Conservation (phyloP, 2,329 filamentous ascomycete species). For the Zopfia rhizophila region DNA sequence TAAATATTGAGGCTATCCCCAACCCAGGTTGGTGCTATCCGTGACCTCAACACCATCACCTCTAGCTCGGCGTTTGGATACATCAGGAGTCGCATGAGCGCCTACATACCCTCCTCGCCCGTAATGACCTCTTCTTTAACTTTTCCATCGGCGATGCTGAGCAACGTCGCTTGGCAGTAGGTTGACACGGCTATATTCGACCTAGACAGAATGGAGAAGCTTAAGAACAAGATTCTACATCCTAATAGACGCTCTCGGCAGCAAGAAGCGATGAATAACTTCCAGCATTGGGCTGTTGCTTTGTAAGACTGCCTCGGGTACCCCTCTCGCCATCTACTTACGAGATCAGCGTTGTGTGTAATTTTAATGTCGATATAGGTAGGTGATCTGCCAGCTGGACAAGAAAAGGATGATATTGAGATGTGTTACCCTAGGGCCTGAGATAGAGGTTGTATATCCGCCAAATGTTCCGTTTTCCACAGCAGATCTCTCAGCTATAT, state of each 20-base stretch:
- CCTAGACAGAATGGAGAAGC: slow-evolving; percentile 49
- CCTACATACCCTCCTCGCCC: too few relatives aligned
- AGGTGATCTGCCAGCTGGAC: slow-evolving; percentile 5
- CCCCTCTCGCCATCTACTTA: background rate
- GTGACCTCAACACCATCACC: too few relatives aligned
- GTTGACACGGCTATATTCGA: too few relatives aligned
- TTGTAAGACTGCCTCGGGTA: slow-evolving; percentile 42
- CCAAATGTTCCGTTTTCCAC: slow-evolving; percentile 50
- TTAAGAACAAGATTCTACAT: slow-evolving; percentile 43
- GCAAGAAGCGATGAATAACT: slow-evolving; percentile 39
- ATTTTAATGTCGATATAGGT: slow-evolving; percentile 57
- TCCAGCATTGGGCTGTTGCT: slow-evolving; percentile 53
- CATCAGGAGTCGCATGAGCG: too few relatives aligned
- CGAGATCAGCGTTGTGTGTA: slow-evolving; percentile 51
- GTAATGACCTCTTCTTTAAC: too few relatives aligned
- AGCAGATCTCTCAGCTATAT: slow-evolving; percentile 53
- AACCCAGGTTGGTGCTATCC: too few relatives aligned
- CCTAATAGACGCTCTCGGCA: slow-evolving; percentile 35
- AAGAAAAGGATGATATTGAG: slow-evolving; percentile 14
- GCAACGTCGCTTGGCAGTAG: too few relatives aligned
- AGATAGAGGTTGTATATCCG: slow-evolving; percentile 55
- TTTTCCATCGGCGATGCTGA: too few relatives aligned
- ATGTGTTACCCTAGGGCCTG: slow-evolving; percentile 43
- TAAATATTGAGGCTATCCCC: slow-evolving; percentile 20
- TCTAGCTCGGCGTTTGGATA: too few relatives aligned